Evolutionary conservation across 2,329 filamentous ascomycete genomes (phyloP).

Genomic region (Sarocladiaceae sp.): DNA sequence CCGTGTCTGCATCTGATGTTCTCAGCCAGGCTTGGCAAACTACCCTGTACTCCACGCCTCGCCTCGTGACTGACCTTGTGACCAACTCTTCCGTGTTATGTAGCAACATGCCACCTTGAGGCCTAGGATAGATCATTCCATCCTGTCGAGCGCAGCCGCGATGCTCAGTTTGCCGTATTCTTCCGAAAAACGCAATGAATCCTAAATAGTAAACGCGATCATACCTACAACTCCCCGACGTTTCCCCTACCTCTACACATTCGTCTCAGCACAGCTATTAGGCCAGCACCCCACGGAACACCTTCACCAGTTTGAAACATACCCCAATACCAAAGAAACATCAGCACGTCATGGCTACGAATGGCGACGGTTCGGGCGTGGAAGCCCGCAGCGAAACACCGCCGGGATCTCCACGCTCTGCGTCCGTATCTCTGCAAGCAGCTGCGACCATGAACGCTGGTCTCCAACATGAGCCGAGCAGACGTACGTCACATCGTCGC

Average conservation of each 20-base stretch:
- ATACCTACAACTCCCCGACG: neutral
- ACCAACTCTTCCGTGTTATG: neutral
- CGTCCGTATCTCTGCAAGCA: conserved; percentile 69
- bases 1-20: too few species aligned
- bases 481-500: conserved; percentile 38
- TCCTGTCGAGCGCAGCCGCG: neutral
- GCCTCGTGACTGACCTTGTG: neutral
- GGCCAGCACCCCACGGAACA: too few species aligned
- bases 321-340: too few species aligned
- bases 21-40: too few species aligned
- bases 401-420: conserved; percentile 58
- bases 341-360: conserved; percentile 26
- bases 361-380: conserved; percentile 18
- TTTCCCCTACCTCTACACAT: neutral
- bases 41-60: neutral
- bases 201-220: too few species aligned
- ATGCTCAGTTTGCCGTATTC: neutral
- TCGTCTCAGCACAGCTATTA: too few species aligned
- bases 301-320: too few species aligned
- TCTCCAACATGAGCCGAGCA: conserved; percentile 60
- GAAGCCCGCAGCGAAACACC: conserved; percentile 41
- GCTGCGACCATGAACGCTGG: conserved; percentile 75
- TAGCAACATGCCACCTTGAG: neutral
- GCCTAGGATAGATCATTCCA: neutral
- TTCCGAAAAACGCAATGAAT: neutral